Percentiles rank a stretch among this genome's conserved stretches.
Conservation (phyloP, 768 basidiomycete species). For the Podaxis sp. region DNA sequence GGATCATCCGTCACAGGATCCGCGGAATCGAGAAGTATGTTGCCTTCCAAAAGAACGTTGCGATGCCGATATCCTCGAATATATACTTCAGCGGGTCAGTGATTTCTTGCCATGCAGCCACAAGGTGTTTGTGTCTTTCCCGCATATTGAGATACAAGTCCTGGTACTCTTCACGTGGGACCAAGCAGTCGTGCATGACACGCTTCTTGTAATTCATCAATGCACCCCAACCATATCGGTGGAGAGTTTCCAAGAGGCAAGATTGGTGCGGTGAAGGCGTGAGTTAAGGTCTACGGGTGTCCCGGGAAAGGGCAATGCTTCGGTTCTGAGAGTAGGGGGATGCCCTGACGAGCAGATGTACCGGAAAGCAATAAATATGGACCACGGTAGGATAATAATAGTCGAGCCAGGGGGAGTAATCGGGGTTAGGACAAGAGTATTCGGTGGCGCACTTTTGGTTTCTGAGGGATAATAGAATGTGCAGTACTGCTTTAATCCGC, state of each 20-base stretch:
- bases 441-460: conserved; percentile 3
- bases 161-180: conserved; percentile 79
- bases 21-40: conserved; percentile 40
- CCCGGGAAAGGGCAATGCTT: conserved; percentile 50
- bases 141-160: conserved; percentile 89
- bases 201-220: conserved; percentile 85
- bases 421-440: conserved; percentile 58
- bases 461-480: conserved; percentile 59
- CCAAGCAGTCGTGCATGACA: conserved; percentile 77
- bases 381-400: conserved; percentile 88
- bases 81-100: conserved; percentile 91
- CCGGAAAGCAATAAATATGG: conserved; percentile 79
- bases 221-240: conserved; percentile 88
- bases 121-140: conserved; percentile 76
- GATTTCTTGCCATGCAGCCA: conserved; percentile 73
- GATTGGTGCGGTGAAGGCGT: conserved; percentile 76
- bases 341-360: conserved; percentile 41
- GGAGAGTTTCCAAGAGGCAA: conserved; percentile 81
- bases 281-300: conserved; percentile 52
- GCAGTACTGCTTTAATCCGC: conserved; percentile 72
- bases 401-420: conserved; percentile 37
- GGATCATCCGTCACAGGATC: conserved; percentile 12
- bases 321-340: conserved; percentile 49
- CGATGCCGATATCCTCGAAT: conserved; percentile 95
- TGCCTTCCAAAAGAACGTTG: conserved; percentile 88